Conservation (phyloP, 1,284 basidiomycete genomes). For the Pyrrhoderma lamaoense region DNA sequence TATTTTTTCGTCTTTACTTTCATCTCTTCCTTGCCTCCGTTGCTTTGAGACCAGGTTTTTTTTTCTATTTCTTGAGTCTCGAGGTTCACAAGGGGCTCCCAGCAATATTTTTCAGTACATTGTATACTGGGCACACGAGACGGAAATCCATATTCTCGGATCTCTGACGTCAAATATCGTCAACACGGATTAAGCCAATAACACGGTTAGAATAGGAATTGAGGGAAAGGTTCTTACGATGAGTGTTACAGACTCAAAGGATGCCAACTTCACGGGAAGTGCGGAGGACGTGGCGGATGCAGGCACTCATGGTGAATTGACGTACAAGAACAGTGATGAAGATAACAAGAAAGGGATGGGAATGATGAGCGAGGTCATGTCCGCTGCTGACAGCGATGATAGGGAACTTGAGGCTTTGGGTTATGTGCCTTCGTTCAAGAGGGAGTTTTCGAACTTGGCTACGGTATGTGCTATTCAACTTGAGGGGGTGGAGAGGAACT, state of each 20-base stretch:
- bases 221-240: not conserved
- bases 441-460: slow-evolving; percentile 76
- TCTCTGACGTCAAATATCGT: no score
- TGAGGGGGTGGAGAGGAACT: not conserved
- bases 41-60: no score
- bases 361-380: slow-evolving; percentile 1
- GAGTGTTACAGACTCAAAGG: not conserved
- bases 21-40: no score
- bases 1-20: no score
- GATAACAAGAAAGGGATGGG: not conserved
- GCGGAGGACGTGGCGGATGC: no score
- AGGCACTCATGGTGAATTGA: not conserved
- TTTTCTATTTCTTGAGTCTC: no score
- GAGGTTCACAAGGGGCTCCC: not conserved
- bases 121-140: no score
- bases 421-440: slow-evolving; percentile 71
- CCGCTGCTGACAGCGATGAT: slow-evolving; percentile 44
- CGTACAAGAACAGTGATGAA: not conserved
- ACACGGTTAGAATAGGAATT: not conserved
- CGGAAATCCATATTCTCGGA: no score
- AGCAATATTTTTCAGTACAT: no score
- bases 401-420: slow-evolving; percentile 59
- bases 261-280: no score
- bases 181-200: not conserved
- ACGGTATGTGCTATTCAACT: slow-evolving; percentile 40